Conservation (phyloP, 148 eudicot genomes). For the Agrostemma githago region DNA sequence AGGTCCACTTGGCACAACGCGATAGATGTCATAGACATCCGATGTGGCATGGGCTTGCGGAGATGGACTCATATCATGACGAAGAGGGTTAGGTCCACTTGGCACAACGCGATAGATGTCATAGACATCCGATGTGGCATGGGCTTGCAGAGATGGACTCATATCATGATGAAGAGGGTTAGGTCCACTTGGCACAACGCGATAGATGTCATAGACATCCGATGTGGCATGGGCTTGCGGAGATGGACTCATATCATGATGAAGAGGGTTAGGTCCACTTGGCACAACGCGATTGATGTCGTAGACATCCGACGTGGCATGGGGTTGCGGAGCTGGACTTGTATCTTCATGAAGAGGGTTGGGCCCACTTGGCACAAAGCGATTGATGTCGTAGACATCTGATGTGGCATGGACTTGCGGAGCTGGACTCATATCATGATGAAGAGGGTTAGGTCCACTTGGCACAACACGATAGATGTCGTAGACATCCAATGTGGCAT, state of each 20-base stretch:
- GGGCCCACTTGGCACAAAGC: neutral
- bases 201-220: neutral
- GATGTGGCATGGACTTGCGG: neutral
- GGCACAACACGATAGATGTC: no score
- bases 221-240: neutral
- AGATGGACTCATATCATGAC: neutral
- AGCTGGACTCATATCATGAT: no score
- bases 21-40: neutral
- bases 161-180: neutral
- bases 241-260: slow-evolving; percentile 28
- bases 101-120: neutral
- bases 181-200: neutral
- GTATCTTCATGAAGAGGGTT: neutral
- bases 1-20: neutral
- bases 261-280: slow-evolving; percentile 71
- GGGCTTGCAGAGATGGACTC: neutral
- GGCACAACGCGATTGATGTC: neutral
- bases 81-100: slow-evolving; percentile 71
- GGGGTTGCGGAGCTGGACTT: neutral
- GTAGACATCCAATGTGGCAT: no score
- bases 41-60: neutral
- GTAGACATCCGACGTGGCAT: neutral
- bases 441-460: no score
- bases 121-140: neutral
- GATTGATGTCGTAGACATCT: neutral